Conservation (phyloP, 441 rosid species). For the Macaranga tanarius region DNA sequence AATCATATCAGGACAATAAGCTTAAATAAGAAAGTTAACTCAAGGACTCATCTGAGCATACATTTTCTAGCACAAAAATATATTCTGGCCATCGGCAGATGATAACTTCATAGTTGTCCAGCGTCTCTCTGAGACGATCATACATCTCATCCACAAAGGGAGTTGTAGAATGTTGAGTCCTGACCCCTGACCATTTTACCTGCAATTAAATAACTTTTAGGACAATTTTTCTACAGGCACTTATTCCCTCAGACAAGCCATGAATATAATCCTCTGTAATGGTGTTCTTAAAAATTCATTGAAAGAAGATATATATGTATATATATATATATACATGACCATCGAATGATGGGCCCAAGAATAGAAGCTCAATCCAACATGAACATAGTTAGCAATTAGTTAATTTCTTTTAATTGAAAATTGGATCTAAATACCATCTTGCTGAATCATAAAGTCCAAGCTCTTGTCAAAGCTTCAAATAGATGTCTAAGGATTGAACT, state of each 20-base stretch:
- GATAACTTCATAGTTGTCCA: slow-evolving; percentile 82
- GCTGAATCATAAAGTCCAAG: neutral
- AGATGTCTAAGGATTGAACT: neutral
- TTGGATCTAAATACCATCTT: neutral
- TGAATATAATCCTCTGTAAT: neutral
- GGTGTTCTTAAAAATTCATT: neutral
- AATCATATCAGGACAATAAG: neutral
- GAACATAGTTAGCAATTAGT: neutral
- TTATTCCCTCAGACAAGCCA: neutral
- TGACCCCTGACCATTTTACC: slow-evolving; percentile 97
- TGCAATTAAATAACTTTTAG: slow-evolving; percentile 39
- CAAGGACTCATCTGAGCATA: slow-evolving; percentile 38
- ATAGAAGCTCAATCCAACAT: slow-evolving; percentile 11
- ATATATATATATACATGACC: neutral
- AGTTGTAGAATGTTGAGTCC: slow-evolving; percentile 91
- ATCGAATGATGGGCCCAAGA: neutral
- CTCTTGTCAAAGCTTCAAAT: neutral
- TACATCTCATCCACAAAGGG: slow-evolving; percentile 96
- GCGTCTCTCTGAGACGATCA: slow-evolving; percentile 72
- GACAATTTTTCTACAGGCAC: slow-evolving; percentile 8
- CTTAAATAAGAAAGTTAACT: slow-evolving; percentile 9
- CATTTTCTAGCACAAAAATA: slow-evolving; percentile 85
- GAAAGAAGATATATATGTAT: neutral
- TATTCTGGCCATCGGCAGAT: slow-evolving; percentile 98
- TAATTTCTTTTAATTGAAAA: neutral